Evolutionary conservation across 306 rosid genomes (phyloP).

Genomic region (Vigna reflexopilosa): DNA sequence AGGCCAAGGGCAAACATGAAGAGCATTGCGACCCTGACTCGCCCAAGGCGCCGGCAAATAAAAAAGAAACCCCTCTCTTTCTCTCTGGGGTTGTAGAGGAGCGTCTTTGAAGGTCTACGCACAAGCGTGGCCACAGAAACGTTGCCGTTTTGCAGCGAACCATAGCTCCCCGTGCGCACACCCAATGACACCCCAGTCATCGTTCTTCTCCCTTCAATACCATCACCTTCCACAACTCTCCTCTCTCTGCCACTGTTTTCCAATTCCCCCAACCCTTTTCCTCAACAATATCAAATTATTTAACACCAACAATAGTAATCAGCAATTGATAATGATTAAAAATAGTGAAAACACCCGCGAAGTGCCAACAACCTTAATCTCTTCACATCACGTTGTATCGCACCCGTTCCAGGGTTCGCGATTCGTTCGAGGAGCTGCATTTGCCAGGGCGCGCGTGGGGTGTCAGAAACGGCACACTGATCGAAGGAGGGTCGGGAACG

Average conservation of each 20-base stretch:
- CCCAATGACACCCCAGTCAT: constrained; percentile 97
- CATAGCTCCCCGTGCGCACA: constrained; percentile 79
- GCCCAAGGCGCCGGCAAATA: constrained; percentile 67
- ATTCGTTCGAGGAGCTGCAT: constrained; percentile 33
- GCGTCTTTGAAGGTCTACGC: constrained; percentile 79
- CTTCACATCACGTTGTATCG: constrained; percentile 38
- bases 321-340: too few species aligned
- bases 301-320: too few species aligned
- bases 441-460: not conserved
- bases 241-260: not conserved
- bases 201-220: constrained; percentile 59
- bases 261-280: not conserved
- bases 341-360: not conserved
- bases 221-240: constrained; percentile 58
- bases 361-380: constrained; percentile 25
- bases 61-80: constrained; percentile 74
- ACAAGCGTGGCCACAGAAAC: constrained; percentile 47
- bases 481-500: constrained; percentile 14
- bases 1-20: constrained; percentile 75
- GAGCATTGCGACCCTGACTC: constrained; percentile 83
- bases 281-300: not conserved
- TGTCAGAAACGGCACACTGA: constrained; percentile 41
- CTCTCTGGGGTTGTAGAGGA: constrained; percentile 68
- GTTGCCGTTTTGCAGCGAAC: constrained; percentile 73
- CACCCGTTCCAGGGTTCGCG: not conserved